Percentiles rank a stretch among this genome's conserved stretches.
These are phyloP conservation scores for Pelagophyceae sp. DNA, from an alignment of 352 stramenopile species.

Conservation along the genomic window DNA sequence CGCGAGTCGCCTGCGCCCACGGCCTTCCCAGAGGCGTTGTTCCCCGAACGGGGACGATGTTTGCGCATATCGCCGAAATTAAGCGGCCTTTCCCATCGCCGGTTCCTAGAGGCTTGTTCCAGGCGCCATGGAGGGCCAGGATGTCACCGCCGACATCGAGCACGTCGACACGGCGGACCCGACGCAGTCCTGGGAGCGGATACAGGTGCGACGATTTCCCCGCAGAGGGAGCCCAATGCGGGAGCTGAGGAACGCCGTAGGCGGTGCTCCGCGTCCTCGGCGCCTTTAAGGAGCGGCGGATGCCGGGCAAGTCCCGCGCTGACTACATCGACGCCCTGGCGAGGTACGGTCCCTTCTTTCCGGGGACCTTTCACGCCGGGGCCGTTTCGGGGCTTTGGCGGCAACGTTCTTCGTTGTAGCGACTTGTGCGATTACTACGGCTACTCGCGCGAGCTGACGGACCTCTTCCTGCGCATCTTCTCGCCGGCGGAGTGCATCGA, in stretches of 20 bases:
- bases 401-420: conserved; percentile 35
- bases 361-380: no score
- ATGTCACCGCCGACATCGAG: not conserved
- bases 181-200: not conserved
- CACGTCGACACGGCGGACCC: not conserved
- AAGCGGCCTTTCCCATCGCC: no score
- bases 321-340: conserved; percentile 84
- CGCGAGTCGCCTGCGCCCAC: no score
- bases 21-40: no score
- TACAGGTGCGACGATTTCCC: no score
- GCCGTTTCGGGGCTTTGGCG: no score
- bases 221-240: not conserved
- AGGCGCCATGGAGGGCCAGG: no score
- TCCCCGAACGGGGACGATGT: no score
- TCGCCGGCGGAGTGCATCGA: conserved; percentile 91
- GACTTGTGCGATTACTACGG: conserved; percentile 95
- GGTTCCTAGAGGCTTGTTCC: no score
- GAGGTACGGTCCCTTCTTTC: not conserved
- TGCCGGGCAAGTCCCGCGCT: conserved; percentile 75
- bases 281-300: conserved; percentile 85
- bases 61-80: no score
- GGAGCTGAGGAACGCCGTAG: conserved; percentile 17
- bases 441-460: conserved; percentile 94
- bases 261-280: conserved; percentile 65
- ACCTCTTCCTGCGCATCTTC: conserved; percentile 95